Evolutionary conservation across 495 filamentous ascomycete species (phyloP).

Genomic region (Bathelium albidoporum): DNA sequence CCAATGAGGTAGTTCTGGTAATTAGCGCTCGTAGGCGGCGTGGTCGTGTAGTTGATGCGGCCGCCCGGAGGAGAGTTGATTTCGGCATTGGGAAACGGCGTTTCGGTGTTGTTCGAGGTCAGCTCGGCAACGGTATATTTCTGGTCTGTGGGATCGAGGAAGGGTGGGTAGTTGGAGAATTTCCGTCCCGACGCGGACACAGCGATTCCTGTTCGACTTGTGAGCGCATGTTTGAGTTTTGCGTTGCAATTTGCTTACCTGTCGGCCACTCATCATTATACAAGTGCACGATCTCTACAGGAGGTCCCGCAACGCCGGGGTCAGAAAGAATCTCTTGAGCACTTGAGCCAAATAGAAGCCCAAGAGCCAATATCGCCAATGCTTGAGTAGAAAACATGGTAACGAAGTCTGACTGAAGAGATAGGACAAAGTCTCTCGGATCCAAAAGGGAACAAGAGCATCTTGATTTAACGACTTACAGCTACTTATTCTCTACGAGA

Average conservation of each 20-base stretch:
- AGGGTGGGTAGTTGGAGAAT: constrained; percentile 40
- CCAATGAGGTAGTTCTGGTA: constrained; percentile 37
- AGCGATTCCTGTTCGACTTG: constrained; percentile 27
- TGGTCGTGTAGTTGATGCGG: constrained; percentile 37
- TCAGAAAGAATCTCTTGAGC: background rate
- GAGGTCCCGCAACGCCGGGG: constrained; percentile 14
- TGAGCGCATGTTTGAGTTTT: background rate
- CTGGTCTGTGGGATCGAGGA: constrained; percentile 32
- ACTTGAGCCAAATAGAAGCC: background rate
- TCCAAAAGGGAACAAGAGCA: background rate
- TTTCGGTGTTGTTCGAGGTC: constrained; percentile 29
- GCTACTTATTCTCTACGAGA: background rate
- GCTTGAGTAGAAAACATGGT: background rate
- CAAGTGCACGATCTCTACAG: constrained; percentile 25
- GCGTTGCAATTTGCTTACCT: constrained; percentile 8
- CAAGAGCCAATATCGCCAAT: background rate
- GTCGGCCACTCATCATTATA: constrained; percentile 31
- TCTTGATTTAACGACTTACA: background rate
- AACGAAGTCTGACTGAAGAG: background rate
- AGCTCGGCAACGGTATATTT: constrained; percentile 40
- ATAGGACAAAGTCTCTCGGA: background rate
- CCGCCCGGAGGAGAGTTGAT: constrained; percentile 37
- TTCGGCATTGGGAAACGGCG: constrained; percentile 31
- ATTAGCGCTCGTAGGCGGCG: constrained; percentile 32
- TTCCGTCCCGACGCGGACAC: constrained; percentile 35